These are phyloP conservation scores for Avena insularis DNA, from an alignment of 176 grass and related monocot species.

Conservation along the genomic window DNA sequence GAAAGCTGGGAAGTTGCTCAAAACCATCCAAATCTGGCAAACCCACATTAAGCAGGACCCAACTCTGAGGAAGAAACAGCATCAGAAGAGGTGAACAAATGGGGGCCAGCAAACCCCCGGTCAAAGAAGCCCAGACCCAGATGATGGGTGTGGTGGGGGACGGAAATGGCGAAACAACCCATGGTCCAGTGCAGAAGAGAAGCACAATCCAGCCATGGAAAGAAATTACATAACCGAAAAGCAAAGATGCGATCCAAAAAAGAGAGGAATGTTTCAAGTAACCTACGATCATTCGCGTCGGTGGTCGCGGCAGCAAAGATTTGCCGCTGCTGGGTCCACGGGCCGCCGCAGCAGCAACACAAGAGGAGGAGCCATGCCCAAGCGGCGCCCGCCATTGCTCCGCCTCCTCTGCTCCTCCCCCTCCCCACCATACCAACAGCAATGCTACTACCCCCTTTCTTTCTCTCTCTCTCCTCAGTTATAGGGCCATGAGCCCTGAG, in stretches of 20 bases:
- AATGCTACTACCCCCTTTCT: background rate
- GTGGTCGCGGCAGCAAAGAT: constrained; percentile 51
- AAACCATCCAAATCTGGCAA: constrained; percentile 32
- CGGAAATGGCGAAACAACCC: background rate
- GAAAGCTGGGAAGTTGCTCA: background rate
- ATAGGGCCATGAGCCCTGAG: constrained; percentile 43
- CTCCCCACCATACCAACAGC: constrained; percentile 22
- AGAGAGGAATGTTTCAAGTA: constrained; percentile 24
- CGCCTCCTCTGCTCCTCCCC: constrained; percentile 4
- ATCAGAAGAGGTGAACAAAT: background rate
- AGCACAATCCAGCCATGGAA: constrained; percentile 13
- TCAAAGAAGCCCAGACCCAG: background rate
- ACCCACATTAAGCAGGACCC: background rate
- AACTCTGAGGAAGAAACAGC: background rate
- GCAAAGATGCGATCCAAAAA: background rate
- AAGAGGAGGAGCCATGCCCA: constrained; percentile 32
- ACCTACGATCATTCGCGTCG: constrained; percentile 57
- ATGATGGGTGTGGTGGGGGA: background rate
- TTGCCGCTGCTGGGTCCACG: constrained; percentile 41
- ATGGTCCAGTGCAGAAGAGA: constrained; percentile 4
- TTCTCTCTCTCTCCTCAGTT: constrained; percentile 17
- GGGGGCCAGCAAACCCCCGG: background rate
- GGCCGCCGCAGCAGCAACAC: constrained; percentile 21
- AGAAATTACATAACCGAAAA: background rate
- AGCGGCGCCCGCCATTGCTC: constrained; percentile 46